phyloP scores from a whole-genome alignment of 306 rosid species.

The Chamaecrista fasciculata region DNA sequence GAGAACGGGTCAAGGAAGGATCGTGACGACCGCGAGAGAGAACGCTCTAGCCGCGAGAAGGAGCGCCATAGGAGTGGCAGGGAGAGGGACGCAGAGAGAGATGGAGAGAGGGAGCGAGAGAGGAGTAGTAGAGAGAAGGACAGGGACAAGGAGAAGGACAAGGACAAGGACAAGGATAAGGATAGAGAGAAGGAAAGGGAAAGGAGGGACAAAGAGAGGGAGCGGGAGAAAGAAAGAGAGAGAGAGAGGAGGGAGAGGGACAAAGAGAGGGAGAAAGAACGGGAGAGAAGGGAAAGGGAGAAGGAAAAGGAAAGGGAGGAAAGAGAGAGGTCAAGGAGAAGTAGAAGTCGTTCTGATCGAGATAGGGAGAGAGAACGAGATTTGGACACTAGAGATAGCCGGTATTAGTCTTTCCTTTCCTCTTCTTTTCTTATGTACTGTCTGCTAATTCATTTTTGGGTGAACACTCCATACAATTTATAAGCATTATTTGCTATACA shows the following conservation, averaged over 20 bases:
- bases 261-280: constrained; percentile 19
- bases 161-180: constrained; percentile 23
- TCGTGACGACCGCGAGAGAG: constrained; percentile 41
- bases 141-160: constrained; percentile 47
- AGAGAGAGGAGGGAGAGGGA: constrained; percentile 36
- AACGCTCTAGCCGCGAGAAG: constrained; percentile 53
- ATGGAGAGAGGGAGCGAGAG: constrained; percentile 42
- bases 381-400: constrained; percentile 59
- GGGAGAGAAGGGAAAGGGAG: not conserved
- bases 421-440: not conserved
- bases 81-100: constrained; percentile 45
- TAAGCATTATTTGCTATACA: not conserved
- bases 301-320: constrained; percentile 32
- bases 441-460: not conserved
- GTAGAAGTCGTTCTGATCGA: constrained; percentile 57
- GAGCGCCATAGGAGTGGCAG: constrained; percentile 47
- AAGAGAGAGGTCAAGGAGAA: constrained; percentile 55
- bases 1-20: constrained; percentile 69
- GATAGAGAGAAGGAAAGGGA: constrained; percentile 30
- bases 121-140: constrained; percentile 42
- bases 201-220: constrained; percentile 29
- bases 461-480: not conserved
- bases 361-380: constrained; percentile 70
- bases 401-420: constrained; percentile 40
- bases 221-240: constrained; percentile 22